Percentiles rank a stretch among this genome's conserved stretches.
Conservation (phyloP, 2,329 filamentous ascomycete species). For the Botrytis pseudocinerea region DNA sequence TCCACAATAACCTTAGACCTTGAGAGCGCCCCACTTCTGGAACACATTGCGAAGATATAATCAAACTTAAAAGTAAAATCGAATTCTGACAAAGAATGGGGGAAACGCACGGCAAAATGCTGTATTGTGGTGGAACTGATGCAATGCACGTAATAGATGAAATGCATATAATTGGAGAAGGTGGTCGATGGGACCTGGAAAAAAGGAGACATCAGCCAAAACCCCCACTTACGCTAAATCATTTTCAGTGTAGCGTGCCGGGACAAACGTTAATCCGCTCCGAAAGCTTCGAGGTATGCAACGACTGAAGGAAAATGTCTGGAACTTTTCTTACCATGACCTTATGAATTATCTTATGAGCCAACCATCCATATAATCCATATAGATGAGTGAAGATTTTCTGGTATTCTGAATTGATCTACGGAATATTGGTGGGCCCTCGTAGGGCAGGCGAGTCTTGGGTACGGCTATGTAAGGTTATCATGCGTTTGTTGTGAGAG, state of each 20-base stretch:
- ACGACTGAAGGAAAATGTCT: slow-evolving; percentile 19
- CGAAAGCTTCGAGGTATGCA: slow-evolving; percentile 13
- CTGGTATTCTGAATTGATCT: slow-evolving; percentile 8
- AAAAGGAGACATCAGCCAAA: not conserved
- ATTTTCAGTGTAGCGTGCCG: not conserved
- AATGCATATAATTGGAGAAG: slow-evolving; percentile 9
- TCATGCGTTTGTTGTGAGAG: slow-evolving; percentile 13
- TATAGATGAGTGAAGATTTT: not conserved
- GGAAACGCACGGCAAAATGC: not conserved
- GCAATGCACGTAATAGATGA: slow-evolving; percentile 15
- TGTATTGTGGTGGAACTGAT: slow-evolving; percentile 12
- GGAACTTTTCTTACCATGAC: not conserved
- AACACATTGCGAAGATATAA: not conserved
- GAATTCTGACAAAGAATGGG: not conserved
- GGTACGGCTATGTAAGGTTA: slow-evolving; percentile 2
- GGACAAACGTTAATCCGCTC: not conserved
- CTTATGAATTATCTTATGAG: not conserved
- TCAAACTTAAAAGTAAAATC: not conserved
- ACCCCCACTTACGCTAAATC: slow-evolving; percentile 5
- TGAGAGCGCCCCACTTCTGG: not conserved
- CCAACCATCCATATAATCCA: not conserved
- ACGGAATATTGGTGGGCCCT: slow-evolving; percentile 16
- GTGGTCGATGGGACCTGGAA: slow-evolving; percentile 5
- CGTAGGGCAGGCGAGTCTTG: slow-evolving; percentile 15
- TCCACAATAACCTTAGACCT: not conserved